Evolutionary conservation across 495 filamentous ascomycete species (phyloP).

Genomic region (Sabuloglossum arenarium): DNA sequence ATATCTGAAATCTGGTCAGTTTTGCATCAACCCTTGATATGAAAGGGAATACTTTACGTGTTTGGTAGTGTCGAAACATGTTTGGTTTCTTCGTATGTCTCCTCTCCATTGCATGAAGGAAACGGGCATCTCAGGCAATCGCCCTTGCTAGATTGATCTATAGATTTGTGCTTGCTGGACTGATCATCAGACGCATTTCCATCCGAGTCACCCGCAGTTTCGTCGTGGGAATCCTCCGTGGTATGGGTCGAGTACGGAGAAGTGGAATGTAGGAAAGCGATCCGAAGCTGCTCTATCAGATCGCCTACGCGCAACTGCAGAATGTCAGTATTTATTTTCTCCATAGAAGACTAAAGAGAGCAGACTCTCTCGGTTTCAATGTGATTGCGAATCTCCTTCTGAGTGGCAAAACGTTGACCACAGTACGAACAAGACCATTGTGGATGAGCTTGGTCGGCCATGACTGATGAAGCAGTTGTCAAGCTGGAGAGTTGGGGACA

Average conservation of each 20-base stretch:
- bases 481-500: not conserved
- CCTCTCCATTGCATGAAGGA: not conserved
- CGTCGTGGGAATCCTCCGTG: not conserved
- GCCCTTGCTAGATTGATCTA: not conserved
- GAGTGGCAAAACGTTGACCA: not conserved
- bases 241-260: not conserved
- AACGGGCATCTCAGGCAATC: not conserved
- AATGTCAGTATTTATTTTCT: not conserved
- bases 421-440: not conserved
- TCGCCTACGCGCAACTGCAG: not conserved
- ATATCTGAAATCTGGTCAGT: not conserved
- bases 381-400: not conserved
- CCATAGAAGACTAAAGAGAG: not conserved
- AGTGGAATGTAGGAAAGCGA: not conserved
- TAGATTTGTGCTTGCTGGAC: not conserved
- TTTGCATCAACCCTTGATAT: not conserved
- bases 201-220: not conserved
- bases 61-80: not conserved
- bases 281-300: not conserved
- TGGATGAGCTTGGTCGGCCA: not conserved
- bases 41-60: not conserved
- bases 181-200: not conserved
- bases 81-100: not conserved
- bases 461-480: not conserved
- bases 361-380: not conserved